Evolutionary conservation across 495 filamentous ascomycete genomes (phyloP), one percentile per base, ranked within the genome.

Genomic region (Cairneyella variabilis): DNA sequence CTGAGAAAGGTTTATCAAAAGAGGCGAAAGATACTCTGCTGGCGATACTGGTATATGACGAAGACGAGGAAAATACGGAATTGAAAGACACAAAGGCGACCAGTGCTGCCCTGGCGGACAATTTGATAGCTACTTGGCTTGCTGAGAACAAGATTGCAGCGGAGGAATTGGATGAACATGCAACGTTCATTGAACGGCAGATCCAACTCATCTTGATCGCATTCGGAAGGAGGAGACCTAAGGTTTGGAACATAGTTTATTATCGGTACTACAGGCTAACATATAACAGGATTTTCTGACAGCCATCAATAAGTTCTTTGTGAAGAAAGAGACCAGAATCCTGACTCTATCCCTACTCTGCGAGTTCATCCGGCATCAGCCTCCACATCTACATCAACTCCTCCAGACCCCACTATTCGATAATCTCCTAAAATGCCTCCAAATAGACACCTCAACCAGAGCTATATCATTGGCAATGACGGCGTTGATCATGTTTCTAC

Each of bases 401-500:
- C 61, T 84, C 1, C 73, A 86, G 51, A 89, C 85, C 7, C 75
- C 79, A 1, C 64, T 90, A 14, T 79, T 90, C 49, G 73, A 75
- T 42, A 79, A 83, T 62, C 71, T 90, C 5, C 71, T 89, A 28
- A 78, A 77, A 62, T 89, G 83, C 49, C 70, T 90, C 4, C 81
- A 86, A 61, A 76, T 79, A 40, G 86, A 90, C 60, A 86, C 84
- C 12, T 87, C 83, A 1, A 83, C 85, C 0, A 79, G 79, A 10
- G 80, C 84, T 8, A 74, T 90, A 10, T 81, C 82, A 12, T 66
- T 86, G 26, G 84, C 86, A 8, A 65, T 90, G 47, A 81, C 83
- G 9, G 72, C 78, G 4, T 60, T 90, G 53, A 82, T 83, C 56
- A 89, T 90, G 86, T 80, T 90, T 40, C 68, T 90, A 47, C 86